These are phyloP conservation scores for Magnusiomyces tetraspermus DNA, from an alignment of 1,139 yeast genomes.

Conservation along the genomic window DNA sequence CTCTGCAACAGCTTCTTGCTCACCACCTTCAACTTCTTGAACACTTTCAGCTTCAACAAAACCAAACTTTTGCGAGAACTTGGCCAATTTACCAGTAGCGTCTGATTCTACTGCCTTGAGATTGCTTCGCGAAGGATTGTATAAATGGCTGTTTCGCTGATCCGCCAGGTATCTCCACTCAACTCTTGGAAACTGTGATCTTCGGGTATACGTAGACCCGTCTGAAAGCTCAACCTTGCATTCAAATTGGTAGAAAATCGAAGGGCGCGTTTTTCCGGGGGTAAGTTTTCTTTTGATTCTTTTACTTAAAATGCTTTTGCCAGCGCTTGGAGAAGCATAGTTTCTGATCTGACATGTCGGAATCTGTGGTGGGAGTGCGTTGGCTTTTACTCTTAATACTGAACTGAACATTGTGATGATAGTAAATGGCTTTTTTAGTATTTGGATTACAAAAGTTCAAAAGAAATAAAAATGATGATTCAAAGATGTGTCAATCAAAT, in stretches of 20 bases:
- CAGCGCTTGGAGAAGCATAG: slow-evolving; percentile 16
- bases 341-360: slow-evolving; percentile 8
- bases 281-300: slow-evolving; percentile 27
- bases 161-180: slow-evolving; percentile 82
- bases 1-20: slow-evolving; percentile 17
- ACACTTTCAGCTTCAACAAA: slow-evolving; percentile 32
- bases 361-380: background rate
- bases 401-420: background rate
- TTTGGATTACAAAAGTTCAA: too few relatives aligned
- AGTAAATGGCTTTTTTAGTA: too few relatives aligned
- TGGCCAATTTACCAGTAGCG: slow-evolving; percentile 77
- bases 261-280: slow-evolving; percentile 82
- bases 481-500: too few relatives aligned
- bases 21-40: slow-evolving; percentile 13
- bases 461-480: too few relatives aligned
- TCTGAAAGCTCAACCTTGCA: slow-evolving; percentile 82
- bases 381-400: background rate
- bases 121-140: slow-evolving; percentile 85
- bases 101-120: slow-evolving; percentile 65
- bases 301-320: slow-evolving; percentile 21
- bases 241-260: slow-evolving; percentile 83
- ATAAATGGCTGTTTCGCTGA: slow-evolving; percentile 72
- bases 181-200: slow-evolving; percentile 80
- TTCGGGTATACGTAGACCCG: slow-evolving; percentile 77
- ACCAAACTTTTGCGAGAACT: slow-evolving; percentile 66